Evolutionary conservation across 176 grass and related monocot genomes (phyloP).

Genomic region (Aegilops sharonensis): DNA sequence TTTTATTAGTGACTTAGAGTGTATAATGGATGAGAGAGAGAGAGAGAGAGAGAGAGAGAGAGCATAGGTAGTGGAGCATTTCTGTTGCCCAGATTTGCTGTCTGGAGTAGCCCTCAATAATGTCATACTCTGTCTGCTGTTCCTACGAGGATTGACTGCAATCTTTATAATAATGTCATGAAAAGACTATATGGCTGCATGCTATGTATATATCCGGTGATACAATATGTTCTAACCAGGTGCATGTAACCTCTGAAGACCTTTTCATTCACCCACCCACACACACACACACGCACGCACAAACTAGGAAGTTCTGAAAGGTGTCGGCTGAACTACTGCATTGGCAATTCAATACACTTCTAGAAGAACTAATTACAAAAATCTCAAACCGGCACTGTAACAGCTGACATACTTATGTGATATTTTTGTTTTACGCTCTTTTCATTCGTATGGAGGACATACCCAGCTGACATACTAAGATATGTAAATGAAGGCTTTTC

Average conservation of each 20-base stretch:
- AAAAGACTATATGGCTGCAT: neutral
- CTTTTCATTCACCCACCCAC: neutral
- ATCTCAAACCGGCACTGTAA: neutral
- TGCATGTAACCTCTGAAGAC: neutral
- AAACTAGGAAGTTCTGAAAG: neutral
- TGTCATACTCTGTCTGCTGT: slow-evolving; percentile 16
- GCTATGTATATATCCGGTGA: neutral
- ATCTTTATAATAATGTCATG: neutral
- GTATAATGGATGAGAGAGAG: slow-evolving; percentile 28
- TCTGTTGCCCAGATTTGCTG: neutral
- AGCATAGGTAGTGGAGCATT: slow-evolving; percentile 17
- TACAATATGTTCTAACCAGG: neutral
- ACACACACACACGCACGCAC: too few relatives aligned
- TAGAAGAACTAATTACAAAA: neutral
- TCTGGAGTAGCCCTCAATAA: slow-evolving; percentile 15
- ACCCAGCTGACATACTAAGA: neutral
- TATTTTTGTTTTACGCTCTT: neutral
- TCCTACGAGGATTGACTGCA: slow-evolving; percentile 21
- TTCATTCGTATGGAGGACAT: neutral
- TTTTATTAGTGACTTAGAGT: neutral
- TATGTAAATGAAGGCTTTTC: neutral
- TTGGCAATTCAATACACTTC: neutral
- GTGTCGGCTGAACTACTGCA: neutral
- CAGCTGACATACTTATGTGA: too few relatives aligned
- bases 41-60: neutral